A percentile compares a stretch with the other conserved stretches of the same genome.
Conservation (phyloP, 192 early-diverging fungal species). For the Piromyces sp. region DNA sequence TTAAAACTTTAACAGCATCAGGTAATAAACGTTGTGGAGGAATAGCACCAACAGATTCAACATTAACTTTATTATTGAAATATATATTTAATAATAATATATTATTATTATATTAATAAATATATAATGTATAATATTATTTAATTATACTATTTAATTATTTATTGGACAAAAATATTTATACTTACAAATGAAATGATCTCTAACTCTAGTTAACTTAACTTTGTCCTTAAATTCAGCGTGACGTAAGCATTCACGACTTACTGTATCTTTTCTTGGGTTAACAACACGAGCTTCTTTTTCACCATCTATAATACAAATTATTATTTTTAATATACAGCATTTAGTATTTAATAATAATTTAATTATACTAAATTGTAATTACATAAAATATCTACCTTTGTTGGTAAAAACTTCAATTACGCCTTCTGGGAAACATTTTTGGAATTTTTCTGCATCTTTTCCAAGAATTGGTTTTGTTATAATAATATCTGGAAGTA, state of each 20-base stretch:
- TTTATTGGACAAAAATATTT: too few species aligned
- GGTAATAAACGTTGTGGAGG: constrained; percentile 57
- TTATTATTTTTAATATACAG: background rate
- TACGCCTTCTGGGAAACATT: constrained; percentile 77
- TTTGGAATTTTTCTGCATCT: constrained; percentile 58
- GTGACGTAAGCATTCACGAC: constrained; percentile 81
- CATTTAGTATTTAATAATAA: too few species aligned
- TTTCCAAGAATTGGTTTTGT: constrained; percentile 67
- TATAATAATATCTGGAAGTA: constrained; percentile 81
- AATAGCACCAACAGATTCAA: constrained; percentile 75
- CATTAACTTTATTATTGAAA: constrained; percentile 30
- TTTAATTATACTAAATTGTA: too few species aligned
- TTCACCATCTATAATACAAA: constrained; percentile 16
- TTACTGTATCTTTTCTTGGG: constrained; percentile 86
- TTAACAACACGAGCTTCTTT: constrained; percentile 67
- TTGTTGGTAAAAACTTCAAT: constrained; percentile 53
- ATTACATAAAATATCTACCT: constrained; percentile 10
- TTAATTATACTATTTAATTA: too few species aligned
- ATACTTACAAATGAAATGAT: constrained; percentile 90
- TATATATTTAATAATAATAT: too few species aligned
- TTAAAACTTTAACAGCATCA: constrained; percentile 59
- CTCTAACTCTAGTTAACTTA: constrained; percentile 67
- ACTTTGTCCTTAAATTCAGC: constrained; percentile 83
- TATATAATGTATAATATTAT: too few species aligned
- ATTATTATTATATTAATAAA: too few species aligned